Percentiles rank a stretch among this genome's conserved stretches.
phyloP scores from a whole-genome alignment of 2,329 filamentous ascomycete species.

The Colletotrichum sp. region DNA sequence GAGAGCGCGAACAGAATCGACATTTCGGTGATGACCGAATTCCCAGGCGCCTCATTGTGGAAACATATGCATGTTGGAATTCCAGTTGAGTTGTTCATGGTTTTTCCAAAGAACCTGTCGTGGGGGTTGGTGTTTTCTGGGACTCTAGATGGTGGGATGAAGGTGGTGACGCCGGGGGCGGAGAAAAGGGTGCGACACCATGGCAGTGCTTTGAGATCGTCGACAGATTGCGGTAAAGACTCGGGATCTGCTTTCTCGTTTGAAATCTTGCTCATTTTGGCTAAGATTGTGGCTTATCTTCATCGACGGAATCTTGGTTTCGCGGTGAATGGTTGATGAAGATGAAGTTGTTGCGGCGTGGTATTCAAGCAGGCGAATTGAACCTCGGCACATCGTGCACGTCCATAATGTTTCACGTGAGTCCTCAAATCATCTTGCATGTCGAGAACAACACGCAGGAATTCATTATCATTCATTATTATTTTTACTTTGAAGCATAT shows the following conservation, averaged over 20 bases:
- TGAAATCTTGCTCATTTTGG: not conserved
- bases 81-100: slow-evolving; percentile 31
- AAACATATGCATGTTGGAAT: slow-evolving; percentile 39
- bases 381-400: slow-evolving; percentile 1
- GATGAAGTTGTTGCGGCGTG: not conserved
- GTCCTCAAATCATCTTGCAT: not conserved
- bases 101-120: slow-evolving; percentile 39
- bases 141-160: slow-evolving; percentile 37
- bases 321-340: not conserved
- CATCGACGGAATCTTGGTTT: not conserved
- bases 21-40: slow-evolving; percentile 28
- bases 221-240: not conserved
- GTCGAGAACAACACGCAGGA: not conserved
- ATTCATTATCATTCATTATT: not conserved
- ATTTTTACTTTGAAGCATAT: not conserved
- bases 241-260: not conserved
- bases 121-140: slow-evolving; percentile 27
- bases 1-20: slow-evolving; percentile 37
- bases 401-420: slow-evolving; percentile 8
- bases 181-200: slow-evolving; percentile 39
- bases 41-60: slow-evolving; percentile 30
- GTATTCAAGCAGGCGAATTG: not conserved
- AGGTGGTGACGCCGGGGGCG: slow-evolving; percentile 31
- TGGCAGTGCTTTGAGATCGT: slow-evolving; percentile 37
- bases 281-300: not conserved